phyloP scores from a whole-genome alignment of 2,329 filamentous ascomycete species.

The Fusarium cyanostomum region DNA sequence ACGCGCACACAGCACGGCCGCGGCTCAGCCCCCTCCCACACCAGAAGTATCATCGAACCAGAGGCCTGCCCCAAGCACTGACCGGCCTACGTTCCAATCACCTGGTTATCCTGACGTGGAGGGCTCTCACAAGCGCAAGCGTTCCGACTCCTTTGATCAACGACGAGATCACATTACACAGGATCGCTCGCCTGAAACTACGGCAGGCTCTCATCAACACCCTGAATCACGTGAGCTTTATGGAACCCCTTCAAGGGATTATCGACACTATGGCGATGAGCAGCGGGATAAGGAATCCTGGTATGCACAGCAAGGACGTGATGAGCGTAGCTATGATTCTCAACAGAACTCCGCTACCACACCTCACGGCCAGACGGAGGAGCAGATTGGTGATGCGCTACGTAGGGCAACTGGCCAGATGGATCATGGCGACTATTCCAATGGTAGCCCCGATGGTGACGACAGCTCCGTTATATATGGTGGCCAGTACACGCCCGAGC shows the following conservation, averaged over 20 bases:
- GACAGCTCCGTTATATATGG: constrained; percentile 56
- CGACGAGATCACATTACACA: constrained; percentile 50
- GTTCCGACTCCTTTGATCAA: constrained; percentile 69
- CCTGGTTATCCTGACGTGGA: constrained; percentile 57
- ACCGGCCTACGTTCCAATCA: constrained; percentile 54
- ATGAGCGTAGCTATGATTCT: constrained; percentile 60
- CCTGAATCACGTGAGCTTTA: constrained; percentile 55
- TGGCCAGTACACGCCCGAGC: constrained; percentile 57
- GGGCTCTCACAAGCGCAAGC: constrained; percentile 71
- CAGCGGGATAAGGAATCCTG: constrained; percentile 60
- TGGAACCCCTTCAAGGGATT: constrained; percentile 56
- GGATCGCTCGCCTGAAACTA: constrained; percentile 49
- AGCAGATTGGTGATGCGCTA: constrained; percentile 58
- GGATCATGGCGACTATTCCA: constrained; percentile 61
- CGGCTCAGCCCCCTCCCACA: constrained; percentile 40
- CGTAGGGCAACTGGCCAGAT: constrained; percentile 57
- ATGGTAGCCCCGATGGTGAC: constrained; percentile 65
- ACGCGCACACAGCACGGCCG: constrained; percentile 41
- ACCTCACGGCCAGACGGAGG: constrained; percentile 58
- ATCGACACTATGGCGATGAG: constrained; percentile 57
- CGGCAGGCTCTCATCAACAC: constrained; percentile 43
- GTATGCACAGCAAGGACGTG: constrained; percentile 58
- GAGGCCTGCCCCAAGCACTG: constrained; percentile 53
- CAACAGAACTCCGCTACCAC: constrained; percentile 57
- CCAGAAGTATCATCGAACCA: constrained; percentile 45